Base-by-base conservation (phyloP, 176 grass and related monocot genomes). In the Phoenix roebelenii region DNA sequence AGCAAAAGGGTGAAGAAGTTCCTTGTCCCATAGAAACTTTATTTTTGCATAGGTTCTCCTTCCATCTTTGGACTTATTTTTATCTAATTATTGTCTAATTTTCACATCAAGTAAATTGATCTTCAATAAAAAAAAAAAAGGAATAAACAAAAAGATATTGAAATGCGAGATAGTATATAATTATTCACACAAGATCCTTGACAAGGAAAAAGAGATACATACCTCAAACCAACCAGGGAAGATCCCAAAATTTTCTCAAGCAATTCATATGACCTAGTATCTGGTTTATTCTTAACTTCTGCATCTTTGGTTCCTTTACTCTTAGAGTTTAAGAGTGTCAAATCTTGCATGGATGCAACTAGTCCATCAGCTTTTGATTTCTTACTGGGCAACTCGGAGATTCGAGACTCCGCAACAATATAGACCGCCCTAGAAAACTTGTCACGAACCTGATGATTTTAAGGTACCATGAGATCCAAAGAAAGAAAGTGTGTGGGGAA, bases 361-460 rank as follows among this genome's bases (percentile, higher is more conserved):
- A 50, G 24, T 56, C 65, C 65, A 56, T 35, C 53, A 57, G 66
- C 58, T 59, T 85, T 83, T 78, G 72, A 68, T 61, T 77, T 54
- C 72, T 89, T 89, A 25, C 55, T 79, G 72, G 93, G 93, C 70
- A 97, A 85, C 51, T 97, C 84, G 50, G 81, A 83, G 14, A 97
- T 83, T 76, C 93, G 79, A 59, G 81, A 85, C 76, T 91, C 81
- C n/a, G 81, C 84, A 72, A 97, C 76, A 78, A 97, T 59, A 54
- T 91, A 97, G 50, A 80, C 81, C 54, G 63, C 52, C 70, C 79
- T 77, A 66, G 29, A 82, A 71, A 72, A 79, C 69, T 74, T 90
- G 54, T 97, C 93, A 30, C 81, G 80, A 68, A 97, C 87, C 93
- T 97, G 71, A 72, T 74, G 49, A 51, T 57, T 81, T 62, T 57